Base-by-base conservation (phyloP, 441 rosid species). In the Biscutella laevigata region DNA sequence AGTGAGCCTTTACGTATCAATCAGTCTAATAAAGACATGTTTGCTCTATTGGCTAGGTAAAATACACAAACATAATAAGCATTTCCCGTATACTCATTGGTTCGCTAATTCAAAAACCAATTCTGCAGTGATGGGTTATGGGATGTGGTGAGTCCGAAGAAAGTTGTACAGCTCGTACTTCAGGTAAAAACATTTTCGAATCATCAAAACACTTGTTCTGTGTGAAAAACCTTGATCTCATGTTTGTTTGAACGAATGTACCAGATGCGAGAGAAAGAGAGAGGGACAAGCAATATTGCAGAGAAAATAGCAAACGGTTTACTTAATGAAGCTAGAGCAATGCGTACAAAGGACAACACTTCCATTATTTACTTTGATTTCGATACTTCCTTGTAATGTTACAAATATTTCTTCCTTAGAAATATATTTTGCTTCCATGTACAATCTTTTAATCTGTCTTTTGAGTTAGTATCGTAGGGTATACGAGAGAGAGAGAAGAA, bases 291-390 rank as follows among this genome's bases (percentile, higher is more conserved):
- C 70, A 74, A 76, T 53, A 32, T 59, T 4, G 82, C 86, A 7
- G 95, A 81, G 81, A 83, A 77, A 78, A 74, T 83, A 56, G 97
- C 99, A 56, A 72, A 70, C 53, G 72, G 68, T 58, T 62, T 89
- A 61, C 74, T 94, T 79, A 71, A 67, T 14, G 99, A 89, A 73
- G 99, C 99, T 37, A 84, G 80, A 72, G 68, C 77, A 27, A 74
- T 72, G 74, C 86, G 94, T 52, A 94, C 99, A 29, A 89, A 89
- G 78, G 96, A 94, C 74, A 88, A 94, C 65, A 86, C 97, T 66
- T 81, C 97, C 34, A 64, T 94, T 74, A 64, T 94, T 62, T 83
- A 77, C 82, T 68, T 94, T 77, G 96, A 83, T 70, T 81, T 94
- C 56, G 81, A 74, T 48, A 59, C 69, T 56, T 59, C 53, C 52